Base-by-base conservation (phyloP, 176 grass and related monocot genomes). In the Rhynchospora pubera region DNA sequence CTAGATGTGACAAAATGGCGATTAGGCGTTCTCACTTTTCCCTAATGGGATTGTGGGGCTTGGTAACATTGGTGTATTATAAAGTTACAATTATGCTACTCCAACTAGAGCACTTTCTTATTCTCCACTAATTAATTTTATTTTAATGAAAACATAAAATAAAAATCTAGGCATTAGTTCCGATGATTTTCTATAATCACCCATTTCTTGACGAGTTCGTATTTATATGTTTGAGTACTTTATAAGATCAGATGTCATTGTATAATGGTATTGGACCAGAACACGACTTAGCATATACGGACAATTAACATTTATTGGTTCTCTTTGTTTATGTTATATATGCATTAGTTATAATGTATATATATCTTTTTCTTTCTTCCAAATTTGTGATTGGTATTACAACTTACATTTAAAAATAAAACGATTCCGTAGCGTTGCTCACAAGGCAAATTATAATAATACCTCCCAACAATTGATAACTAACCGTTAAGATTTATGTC, bases 11-110 rank as follows among this genome's bases (percentile, higher is more conserved):
- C 82, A 73, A 84, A 84, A 74, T 57, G 46, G 53, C 23, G 9
- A 83, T 72, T 75, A 84, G 50, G 55, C 69, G 19, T 48, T 77
- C 30, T 77, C 51, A 50, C 72, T 77, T 75, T 77, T 61, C 45
- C 13, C 11, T 75, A 77, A 78, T 84, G 79, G 42, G 43, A 46
- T 65, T 82, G 79, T 82, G 79, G 79, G 79, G 18, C 79, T 82
- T 28, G 65, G 51, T 77, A 62, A 84, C 56, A 32, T 61, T 84
- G 67, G 53, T 77, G 52, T 78, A 34, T 61, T 84, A 63, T 73
- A 60, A 84, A 76, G 23, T 76, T 55, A 76, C 23, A 76, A 76
- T 76, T 76, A 55, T 75, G 71, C 71, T 75, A 53, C 71, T 53
- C 47, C 47, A 75, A 75, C 71, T 53, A 75, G 21, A 53, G 8